Evolutionary conservation across 148 eudicot genomes (phyloP).

Genomic region (Pouteria glomerata): DNA sequence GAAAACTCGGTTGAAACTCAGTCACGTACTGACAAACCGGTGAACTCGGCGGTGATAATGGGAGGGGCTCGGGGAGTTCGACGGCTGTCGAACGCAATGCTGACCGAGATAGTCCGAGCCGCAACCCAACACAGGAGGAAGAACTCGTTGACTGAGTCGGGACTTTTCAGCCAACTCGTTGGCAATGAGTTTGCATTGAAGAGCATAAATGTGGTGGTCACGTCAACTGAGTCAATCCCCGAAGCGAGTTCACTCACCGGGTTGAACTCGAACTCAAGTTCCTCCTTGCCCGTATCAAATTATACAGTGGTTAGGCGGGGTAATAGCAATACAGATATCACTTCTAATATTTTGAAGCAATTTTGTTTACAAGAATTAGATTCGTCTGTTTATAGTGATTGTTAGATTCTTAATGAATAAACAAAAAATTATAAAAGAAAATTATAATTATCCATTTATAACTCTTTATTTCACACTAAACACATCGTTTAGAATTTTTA

Average conservation of each 20-base stretch:
- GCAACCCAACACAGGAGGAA: conserved; percentile 47
- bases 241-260: conserved; percentile 47
- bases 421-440: too few relatives aligned
- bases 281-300: conserved; percentile 10
- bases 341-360: conserved; percentile 30
- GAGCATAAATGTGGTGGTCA: conserved; percentile 38
- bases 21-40: conserved; percentile 7
- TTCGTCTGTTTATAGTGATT: conserved; percentile 53
- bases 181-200: conserved; percentile 38
- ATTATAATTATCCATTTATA: too few relatives aligned
- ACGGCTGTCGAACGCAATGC: conserved; percentile 43
- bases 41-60: conserved; percentile 32
- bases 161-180: conserved; percentile 54
- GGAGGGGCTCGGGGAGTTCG: conserved; percentile 75
- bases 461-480: too few relatives aligned
- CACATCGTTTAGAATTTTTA: too few relatives aligned
- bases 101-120: conserved; percentile 53
- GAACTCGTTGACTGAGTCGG: conserved; percentile 52
- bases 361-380: conserved; percentile 50
- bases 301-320: conserved; percentile 26
- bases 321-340: conserved; percentile 40
- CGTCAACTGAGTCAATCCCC: conserved; percentile 34
- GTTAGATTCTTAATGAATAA: too few relatives aligned
- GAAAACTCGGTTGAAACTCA: conserved; percentile 25
- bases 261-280: conserved; percentile 11